Evolutionary conservation across 2,329 filamentous ascomycete genomes (phyloP).

Genomic region (Ophiocordyceps camponoti-floridani): DNA sequence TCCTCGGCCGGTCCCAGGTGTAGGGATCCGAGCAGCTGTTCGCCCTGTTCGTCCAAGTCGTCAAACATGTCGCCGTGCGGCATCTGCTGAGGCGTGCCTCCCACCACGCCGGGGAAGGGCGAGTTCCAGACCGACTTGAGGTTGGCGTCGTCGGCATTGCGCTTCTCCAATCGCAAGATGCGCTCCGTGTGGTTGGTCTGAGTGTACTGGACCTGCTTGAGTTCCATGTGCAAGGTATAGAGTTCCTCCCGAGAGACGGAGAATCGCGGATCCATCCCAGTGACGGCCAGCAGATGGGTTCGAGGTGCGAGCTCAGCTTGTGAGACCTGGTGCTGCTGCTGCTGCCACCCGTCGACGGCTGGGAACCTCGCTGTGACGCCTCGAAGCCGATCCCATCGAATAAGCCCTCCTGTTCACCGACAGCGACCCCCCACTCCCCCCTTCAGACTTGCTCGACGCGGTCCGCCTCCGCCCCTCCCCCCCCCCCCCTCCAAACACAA

Average conservation of each 20-base stretch:
- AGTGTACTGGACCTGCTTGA: constrained; percentile 47
- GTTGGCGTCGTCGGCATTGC: constrained; percentile 47
- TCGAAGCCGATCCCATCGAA: constrained; percentile 1
- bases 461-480: constrained; percentile 21
- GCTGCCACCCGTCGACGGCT: background rate
- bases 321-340: no score
- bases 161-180: constrained; percentile 43
- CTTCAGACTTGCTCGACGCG: constrained; percentile 16
- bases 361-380: background rate
- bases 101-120: constrained; percentile 73
- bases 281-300: background rate
- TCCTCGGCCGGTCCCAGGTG: constrained; percentile 71
- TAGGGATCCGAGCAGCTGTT: constrained; percentile 61
- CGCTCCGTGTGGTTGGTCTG: constrained; percentile 46
- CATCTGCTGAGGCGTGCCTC: constrained; percentile 69
- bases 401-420: no score
- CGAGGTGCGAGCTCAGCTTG: background rate
- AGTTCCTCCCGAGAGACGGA: constrained; percentile 43
- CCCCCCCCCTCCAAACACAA: constrained; percentile 26
- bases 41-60: constrained; percentile 73
- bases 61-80: constrained; percentile 74
- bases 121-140: constrained; percentile 86
- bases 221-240: constrained; percentile 51
- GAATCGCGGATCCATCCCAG: constrained; percentile 48
- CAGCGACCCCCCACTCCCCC: no score